These are phyloP conservation scores for Barnettozyma salicaria DNA, from an alignment of 805 yeast genomes.

Conservation along the genomic window DNA sequence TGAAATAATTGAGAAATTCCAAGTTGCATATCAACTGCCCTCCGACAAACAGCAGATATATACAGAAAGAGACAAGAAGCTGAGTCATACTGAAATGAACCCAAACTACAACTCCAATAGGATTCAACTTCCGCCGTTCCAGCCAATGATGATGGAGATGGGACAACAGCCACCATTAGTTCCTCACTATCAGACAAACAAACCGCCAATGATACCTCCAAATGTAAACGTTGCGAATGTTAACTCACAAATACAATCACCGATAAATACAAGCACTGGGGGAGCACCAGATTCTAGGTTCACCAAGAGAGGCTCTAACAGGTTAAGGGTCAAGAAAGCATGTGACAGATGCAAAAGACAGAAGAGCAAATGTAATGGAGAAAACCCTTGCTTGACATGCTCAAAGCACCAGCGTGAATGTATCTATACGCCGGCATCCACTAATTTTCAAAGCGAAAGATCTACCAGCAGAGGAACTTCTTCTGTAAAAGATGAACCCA, in stretches of 20 bases:
- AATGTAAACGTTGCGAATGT: not conserved
- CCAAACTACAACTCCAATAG: conserved; percentile 23
- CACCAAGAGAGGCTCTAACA: conserved; percentile 6
- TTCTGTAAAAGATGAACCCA: no score
- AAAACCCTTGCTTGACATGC: conserved; percentile 45
- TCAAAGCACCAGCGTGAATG: conserved; percentile 13
- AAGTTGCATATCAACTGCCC: no score
- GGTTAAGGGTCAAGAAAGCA: conserved; percentile 41
- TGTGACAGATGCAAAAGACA: conserved; percentile 51
- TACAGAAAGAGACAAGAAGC: conserved; percentile 13
- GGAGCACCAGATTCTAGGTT: no score
- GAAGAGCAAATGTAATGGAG: conserved; percentile 54
- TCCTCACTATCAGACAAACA: not conserved
- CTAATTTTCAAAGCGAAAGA: not conserved
- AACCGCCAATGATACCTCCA: not conserved
- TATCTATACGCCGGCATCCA: no score
- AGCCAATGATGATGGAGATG: conserved; percentile 20
- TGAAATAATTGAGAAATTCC: no score
- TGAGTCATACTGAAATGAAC: conserved; percentile 16
- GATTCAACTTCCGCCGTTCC: conserved; percentile 16
- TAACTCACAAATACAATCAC: no score
- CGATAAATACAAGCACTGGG: no score
- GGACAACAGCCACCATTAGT: conserved; percentile 10
- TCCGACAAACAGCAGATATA: conserved; percentile 13
- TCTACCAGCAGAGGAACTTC: not conserved